Evolutionary conservation across 176 grass and related monocot genomes (phyloP).

Genomic region (Carex scoparia): DNA sequence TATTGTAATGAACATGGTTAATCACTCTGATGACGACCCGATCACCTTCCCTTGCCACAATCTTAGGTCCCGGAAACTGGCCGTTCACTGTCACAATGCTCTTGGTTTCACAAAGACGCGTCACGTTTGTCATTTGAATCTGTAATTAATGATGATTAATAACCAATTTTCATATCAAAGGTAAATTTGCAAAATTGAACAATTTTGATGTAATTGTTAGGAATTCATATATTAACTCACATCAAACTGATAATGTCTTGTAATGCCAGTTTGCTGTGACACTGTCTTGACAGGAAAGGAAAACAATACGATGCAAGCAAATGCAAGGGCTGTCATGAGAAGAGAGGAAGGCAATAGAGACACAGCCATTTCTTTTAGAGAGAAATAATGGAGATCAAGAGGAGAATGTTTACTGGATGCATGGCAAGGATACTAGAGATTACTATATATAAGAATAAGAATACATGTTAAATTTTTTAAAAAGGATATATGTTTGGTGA

Average conservation of each 20-base stretch:
- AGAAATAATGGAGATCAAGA: neutral
- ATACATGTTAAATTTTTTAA: slow-evolving; percentile 7
- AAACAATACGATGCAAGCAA: slow-evolving; percentile 13
- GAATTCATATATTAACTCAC: slow-evolving; percentile 21
- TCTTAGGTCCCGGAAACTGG: slow-evolving; percentile 58
- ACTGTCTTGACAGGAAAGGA: slow-evolving; percentile 12
- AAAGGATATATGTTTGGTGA: slow-evolving; percentile 26
- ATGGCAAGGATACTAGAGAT: neutral
- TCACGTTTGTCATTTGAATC: slow-evolving; percentile 60
- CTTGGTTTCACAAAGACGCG: slow-evolving; percentile 71
- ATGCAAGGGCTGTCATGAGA: neutral
- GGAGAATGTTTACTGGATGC: slow-evolving; percentile 25
- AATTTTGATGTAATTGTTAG: neutral
- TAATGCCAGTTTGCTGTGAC: slow-evolving; percentile 37
- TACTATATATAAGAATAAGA: slow-evolving; percentile 11
- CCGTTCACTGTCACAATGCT: slow-evolving; percentile 77
- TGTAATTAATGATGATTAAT: slow-evolving; percentile 1
- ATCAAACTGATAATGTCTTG: slow-evolving; percentile 63
- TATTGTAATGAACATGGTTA: slow-evolving; percentile 63
- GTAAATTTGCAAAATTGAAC: too few relatives aligned
- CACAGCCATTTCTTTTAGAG: slow-evolving; percentile 29
- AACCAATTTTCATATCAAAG: neutral
- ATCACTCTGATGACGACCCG: slow-evolving; percentile 58
- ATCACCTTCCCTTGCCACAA: slow-evolving; percentile 64
- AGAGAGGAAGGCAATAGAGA: slow-evolving; percentile 20